These are phyloP conservation scores for Dryas integrifolia DNA, from an alignment of 331 rosid species.

Conservation along the genomic window DNA sequence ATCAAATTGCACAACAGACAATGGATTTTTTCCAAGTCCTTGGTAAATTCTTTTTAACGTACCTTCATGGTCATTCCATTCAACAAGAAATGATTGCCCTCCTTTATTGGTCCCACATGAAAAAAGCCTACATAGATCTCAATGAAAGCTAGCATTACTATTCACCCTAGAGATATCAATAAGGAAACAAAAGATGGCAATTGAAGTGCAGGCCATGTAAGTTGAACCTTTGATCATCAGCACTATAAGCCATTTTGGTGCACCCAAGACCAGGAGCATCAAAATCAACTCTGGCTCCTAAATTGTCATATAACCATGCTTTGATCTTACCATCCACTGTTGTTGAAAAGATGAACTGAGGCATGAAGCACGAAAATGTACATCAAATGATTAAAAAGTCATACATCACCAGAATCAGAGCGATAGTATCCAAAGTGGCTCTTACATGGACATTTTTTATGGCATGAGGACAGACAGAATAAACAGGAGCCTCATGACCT, in stretches of 20 bases:
- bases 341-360: conserved; percentile 32
- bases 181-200: neutral
- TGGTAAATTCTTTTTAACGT: conserved; percentile 30
- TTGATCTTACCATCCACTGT: conserved; percentile 41
- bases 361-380: conserved; percentile 2
- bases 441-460: conserved; percentile 29
- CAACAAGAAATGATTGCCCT: conserved; percentile 38
- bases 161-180: neutral
- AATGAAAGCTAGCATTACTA: neutral
- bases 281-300: conserved; percentile 21
- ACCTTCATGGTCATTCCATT: conserved; percentile 40
- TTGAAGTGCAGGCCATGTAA: neutral
- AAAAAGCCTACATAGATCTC: conserved; percentile 33
- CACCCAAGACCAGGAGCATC: conserved; percentile 33
- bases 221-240: conserved; percentile 38
- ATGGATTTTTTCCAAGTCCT: conserved; percentile 31
- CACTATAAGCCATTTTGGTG: conserved; percentile 37
- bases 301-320: conserved; percentile 31
- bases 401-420: neutral
- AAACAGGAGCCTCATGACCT: conserved; percentile 39
- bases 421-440: conserved; percentile 6
- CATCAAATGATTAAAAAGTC: neutral
- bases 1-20: conserved; percentile 30
- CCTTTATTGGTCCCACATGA: conserved; percentile 37
- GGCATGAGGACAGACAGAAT: conserved; percentile 35